Percentiles rank a stretch among this genome's conserved stretches.
Evolutionary conservation across 129 eudicot genomes (phyloP).

Genomic region (Lactuca saligna): DNA sequence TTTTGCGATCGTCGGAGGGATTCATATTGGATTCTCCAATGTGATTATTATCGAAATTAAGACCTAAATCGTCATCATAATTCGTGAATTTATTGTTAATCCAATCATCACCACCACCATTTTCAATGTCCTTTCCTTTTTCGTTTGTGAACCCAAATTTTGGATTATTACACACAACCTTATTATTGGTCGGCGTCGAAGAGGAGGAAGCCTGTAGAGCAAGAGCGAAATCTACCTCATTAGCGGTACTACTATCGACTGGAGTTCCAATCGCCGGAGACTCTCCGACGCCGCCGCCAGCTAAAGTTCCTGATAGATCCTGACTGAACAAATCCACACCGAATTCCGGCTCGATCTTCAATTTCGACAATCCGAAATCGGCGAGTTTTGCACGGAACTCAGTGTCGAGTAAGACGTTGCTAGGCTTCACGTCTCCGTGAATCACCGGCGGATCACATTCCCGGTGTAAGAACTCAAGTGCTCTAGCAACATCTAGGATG

Average conservation of each 20-base stretch:
- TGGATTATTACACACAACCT: constrained; percentile 39
- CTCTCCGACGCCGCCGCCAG: constrained; percentile 35
- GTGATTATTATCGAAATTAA: constrained; percentile 42
- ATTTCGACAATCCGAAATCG: constrained; percentile 86
- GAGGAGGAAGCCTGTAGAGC: constrained; percentile 92
- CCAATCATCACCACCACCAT: constrained; percentile 39
- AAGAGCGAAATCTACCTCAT: constrained; percentile 83
- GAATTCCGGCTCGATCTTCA: constrained; percentile 71
- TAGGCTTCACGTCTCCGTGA: constrained; percentile 96
- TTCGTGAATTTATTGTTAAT: constrained; percentile 26
- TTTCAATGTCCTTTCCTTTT: constrained; percentile 74
- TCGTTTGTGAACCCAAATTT: constrained; percentile 39
- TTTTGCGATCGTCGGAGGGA: constrained; percentile 34
- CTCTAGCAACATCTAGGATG: constrained; percentile 67
- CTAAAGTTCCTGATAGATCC: constrained; percentile 65
- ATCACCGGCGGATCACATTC: constrained; percentile 97
- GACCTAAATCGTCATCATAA: constrained; percentile 48
- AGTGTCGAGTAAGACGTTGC: constrained; percentile 88
- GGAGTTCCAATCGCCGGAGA: constrained; percentile 62
- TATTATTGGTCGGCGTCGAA: constrained; percentile 49
- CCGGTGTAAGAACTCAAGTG: constrained; percentile 75
- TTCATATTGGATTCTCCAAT: constrained; percentile 46
- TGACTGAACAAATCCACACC: constrained; percentile 89
- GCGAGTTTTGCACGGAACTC: constrained; percentile 84
- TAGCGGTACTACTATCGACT: constrained; percentile 34